Evolutionary conservation across 2,329 filamentous ascomycete genomes (phyloP), one percentile per base, ranked within the genome.

Genomic region (Colletotrichum tropicicola): DNA sequence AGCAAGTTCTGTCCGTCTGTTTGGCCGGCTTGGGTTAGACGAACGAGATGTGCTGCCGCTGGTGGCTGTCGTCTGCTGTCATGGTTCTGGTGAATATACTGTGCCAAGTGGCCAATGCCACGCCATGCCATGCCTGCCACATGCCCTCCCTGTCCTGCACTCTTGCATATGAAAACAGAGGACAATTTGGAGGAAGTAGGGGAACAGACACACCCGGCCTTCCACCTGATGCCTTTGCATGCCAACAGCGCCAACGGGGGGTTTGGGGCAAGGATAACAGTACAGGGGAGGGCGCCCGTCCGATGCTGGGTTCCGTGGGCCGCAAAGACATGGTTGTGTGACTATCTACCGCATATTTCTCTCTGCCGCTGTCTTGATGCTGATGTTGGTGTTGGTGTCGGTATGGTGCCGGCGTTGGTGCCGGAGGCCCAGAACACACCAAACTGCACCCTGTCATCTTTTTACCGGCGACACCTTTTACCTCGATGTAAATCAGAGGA

Each of bases 11-110:
- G 60, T 39, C 51, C 21, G 25, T 47, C 54, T 41, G 43, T 55
- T 61, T 62, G 49, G 44, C 62, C 62, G 62, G 43, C 57, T 65
- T 65, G n/a, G 62, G 57, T 62, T 65, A 62, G 53, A 59, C 49
- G 61, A 61, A 37, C 44, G 49, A 61, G 51, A 39, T 56, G 25
- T 27, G 48, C 49, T 54, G 32, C 23, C 19, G 30, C 30, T 41
- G 13, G 30, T 30, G 21, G 44, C 19, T 32, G 19, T n/a, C 17
- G 23, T 48, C 49, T 53, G 45, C 28, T 64, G 25, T 27, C 32
- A 53, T 28, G n/a, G 35, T n/a, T 17, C 17, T n/a, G 28, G 30
- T 28, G 15, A 9, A 12, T 6, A 47, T 45, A 19, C 23, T 21
- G 47, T 53, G 28, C 30, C 30, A 48, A 13, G 44, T 54, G 56